phyloP scores from a whole-genome alignment of 805 yeast species.

The Cyberlindnera xylosilytica region DNA sequence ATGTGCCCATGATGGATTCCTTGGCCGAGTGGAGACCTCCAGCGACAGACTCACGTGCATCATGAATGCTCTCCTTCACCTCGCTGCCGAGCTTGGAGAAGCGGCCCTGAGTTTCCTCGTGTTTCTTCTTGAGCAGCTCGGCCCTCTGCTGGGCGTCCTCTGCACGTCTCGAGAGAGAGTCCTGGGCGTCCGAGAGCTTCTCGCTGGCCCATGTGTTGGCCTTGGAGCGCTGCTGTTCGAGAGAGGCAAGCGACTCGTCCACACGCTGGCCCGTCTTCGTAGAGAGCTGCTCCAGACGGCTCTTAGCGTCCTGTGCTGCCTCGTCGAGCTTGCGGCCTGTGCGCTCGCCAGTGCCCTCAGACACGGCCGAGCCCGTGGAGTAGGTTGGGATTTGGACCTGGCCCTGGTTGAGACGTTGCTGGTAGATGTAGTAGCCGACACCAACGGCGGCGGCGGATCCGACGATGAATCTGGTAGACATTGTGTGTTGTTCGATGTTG shows the following conservation, averaged over 20 bases:
- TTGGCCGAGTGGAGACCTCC: constrained; percentile 9
- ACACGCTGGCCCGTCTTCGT: constrained; percentile 21
- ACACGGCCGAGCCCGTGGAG: constrained; percentile 6
- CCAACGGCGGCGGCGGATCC: constrained; percentile 27
- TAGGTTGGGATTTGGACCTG: constrained; percentile 10
- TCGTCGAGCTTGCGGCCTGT: constrained; percentile 28
- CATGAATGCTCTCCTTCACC: constrained; percentile 22
- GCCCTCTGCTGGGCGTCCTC: constrained; percentile 20
- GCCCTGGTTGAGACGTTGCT: constrained; percentile 21
- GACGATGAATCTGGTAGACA: constrained; percentile 17
- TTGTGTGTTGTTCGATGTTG: constrained; percentile 1
- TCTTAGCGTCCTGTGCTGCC: constrained; percentile 18
- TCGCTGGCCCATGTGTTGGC: constrained; percentile 23
- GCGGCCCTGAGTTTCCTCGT: constrained; percentile 16
- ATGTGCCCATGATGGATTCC: constrained; percentile 1
- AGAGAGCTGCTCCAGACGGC: constrained; percentile 15
- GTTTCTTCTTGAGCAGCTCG: constrained; percentile 15
- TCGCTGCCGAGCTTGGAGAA: constrained; percentile 20
- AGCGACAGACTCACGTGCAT: constrained; percentile 13
- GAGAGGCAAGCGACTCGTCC: constrained; percentile 14
- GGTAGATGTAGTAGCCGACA: constrained; percentile 26
- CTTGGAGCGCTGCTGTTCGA: constrained; percentile 16
- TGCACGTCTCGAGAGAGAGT: constrained; percentile 13
- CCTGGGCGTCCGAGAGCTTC: constrained; percentile 16
- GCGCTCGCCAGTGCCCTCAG: constrained; percentile 21